A percentile compares a stretch with the other conserved stretches of the same genome.
Evolutionary conservation across 2,329 filamentous ascomycete genomes (phyloP).

Genomic region (Camptophora hylomeconis): DNA sequence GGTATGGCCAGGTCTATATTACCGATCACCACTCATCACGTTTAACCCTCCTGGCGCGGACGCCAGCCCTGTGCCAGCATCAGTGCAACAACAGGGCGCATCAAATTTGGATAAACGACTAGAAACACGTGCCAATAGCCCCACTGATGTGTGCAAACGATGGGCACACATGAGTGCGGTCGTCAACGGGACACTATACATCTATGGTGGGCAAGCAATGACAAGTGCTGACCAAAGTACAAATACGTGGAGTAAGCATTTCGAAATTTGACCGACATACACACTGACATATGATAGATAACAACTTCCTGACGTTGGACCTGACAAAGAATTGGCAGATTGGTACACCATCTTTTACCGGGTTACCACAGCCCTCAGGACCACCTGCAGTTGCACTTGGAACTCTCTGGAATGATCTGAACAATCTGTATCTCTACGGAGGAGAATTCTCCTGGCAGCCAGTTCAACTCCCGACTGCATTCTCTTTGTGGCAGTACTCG

Average conservation of each 20-base stretch:
- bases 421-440: conserved; percentile 60
- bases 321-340: conserved; percentile 61
- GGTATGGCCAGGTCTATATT: conserved; percentile 12
- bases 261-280: conserved; percentile 5
- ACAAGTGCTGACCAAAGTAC: conserved; percentile 42
- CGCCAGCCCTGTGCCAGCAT: conserved; percentile 11
- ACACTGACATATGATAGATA: conserved; percentile 34
- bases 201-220: conserved; percentile 59
- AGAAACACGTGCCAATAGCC: conserved; percentile 23
- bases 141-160: conserved; percentile 47
- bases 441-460: conserved; percentile 59
- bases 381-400: conserved; percentile 60
- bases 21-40: conserved; percentile 1
- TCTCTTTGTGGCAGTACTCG: conserved; percentile 59
- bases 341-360: conserved; percentile 47
- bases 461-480: conserved; percentile 39
- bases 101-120: background rate
- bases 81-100: conserved; percentile 4
- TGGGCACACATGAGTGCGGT: conserved; percentile 56
- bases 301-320: conserved; percentile 60
- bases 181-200: conserved; percentile 62
- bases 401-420: conserved; percentile 62
- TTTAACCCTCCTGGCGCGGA: conserved; percentile 8
- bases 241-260: conserved; percentile 54
- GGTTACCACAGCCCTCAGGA: conserved; percentile 51